Base-by-base conservation (phyloP, 164 flowering plant genomes). In the Vitis rupestris region DNA sequence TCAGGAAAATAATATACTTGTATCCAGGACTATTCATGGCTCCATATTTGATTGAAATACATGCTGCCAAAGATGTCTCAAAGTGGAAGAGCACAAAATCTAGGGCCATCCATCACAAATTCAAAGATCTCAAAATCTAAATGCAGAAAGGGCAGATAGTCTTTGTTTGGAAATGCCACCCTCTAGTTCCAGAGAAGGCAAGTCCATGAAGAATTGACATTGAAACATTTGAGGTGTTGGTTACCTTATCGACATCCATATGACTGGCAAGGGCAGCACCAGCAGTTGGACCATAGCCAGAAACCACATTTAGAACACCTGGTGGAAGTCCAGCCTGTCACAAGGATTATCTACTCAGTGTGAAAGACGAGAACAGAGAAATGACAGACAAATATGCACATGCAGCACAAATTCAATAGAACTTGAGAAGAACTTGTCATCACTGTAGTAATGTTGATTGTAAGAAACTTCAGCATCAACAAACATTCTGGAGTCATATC, bases 311-410 rank as follows among this genome's bases (percentile, higher is more conserved):
- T 9, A 84, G 48, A 72, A 84, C 87, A 66, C 87, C 87, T 0
- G 72, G 57, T 57, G 87, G 87, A 61, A 84, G 83, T n/a, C 87
- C 87, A 66, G 87, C 87, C 87, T 84, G 79, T 15, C 65, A 70
- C 19, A 75, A 52, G 50, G 15, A 50, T 27, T 1, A 52, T 14
- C 37, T 13, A 3, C 55, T 59, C 52, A 60, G 58, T 17, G 52
- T 37, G 23, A 64, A 1, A 48, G 12, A 66, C n/a, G 57, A 10
- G 9, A 5, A 55, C 4, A 68, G 16, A 60, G 8, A 48, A 61
- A n/a, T 30, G 3, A 54, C 3, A 68, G 16, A 60, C 14, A 49
- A 61, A n/a, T 30, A 13, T 12, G 59, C 31, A 48, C 48, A 23
- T 23, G 1, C 61, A 17, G 27, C 61, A 59, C 61, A 59, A 27